A percentile compares a stretch with the other conserved stretches of the same genome.
Conservation (phyloP, 192 early-diverging fungal genomes). For the Hyaloraphidium curvatum region DNA sequence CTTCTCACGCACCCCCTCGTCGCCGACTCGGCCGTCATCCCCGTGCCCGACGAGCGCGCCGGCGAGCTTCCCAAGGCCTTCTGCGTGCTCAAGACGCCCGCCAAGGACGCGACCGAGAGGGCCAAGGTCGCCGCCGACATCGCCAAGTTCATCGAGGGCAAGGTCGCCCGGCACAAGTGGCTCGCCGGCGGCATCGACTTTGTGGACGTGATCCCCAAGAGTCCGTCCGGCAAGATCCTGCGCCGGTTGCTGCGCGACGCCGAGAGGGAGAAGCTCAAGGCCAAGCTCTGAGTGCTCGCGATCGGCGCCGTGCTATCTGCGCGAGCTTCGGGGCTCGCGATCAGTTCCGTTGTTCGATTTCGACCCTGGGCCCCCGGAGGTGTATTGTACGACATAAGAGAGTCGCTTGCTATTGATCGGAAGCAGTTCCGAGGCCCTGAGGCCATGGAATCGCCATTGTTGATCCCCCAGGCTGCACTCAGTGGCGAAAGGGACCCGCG, state of each 20-base stretch:
- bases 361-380: no score
- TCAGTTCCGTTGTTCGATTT: no score
- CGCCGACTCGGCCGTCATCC: slow-evolving; percentile 41
- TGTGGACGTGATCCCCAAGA: neutral
- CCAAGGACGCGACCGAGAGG: slow-evolving; percentile 5
- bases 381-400: no score
- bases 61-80: slow-evolving; percentile 58
- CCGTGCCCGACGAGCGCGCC: slow-evolving; percentile 19
- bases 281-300: slow-evolving; percentile 4
- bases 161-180: slow-evolving; percentile 51
- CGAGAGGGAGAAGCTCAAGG: neutral
- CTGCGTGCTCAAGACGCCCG: slow-evolving; percentile 36
- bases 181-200: slow-evolving; percentile 32
- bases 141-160: slow-evolving; percentile 30
- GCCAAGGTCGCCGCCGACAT: slow-evolving; percentile 10
- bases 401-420: no score
- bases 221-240: slow-evolving; percentile 2
- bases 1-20: neutral
- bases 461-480: no score
- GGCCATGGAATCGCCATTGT: no score
- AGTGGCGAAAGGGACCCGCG: no score
- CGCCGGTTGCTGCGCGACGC: neutral
- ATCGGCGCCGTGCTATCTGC: no score
- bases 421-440: no score
- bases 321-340: no score